Conservation (phyloP, 441 rosid genomes). For the Mallotus repandus region DNA sequence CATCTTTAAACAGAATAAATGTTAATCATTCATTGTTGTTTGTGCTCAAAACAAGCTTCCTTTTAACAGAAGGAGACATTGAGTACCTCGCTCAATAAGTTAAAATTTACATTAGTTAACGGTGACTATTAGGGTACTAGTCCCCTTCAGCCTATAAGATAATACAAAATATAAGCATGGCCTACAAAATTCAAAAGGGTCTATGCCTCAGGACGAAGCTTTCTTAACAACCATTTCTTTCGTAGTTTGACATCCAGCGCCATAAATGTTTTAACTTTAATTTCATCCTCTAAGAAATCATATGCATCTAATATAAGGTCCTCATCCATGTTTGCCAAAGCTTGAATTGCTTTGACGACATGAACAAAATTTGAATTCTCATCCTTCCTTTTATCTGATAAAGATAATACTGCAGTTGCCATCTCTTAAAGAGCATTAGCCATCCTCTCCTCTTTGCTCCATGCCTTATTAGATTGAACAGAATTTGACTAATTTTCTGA, state of each 20-base stretch:
- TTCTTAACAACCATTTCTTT: slow-evolving; percentile 75
- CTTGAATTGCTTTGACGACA: slow-evolving; percentile 64
- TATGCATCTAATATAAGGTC: slow-evolving; percentile 85
- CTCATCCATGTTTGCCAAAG: slow-evolving; percentile 74
- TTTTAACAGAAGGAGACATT: not conserved
- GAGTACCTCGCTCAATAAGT: not conserved
- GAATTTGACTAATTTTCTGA: slow-evolving; percentile 35
- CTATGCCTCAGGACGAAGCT: slow-evolving; percentile 53
- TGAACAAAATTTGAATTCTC: slow-evolving; percentile 29
- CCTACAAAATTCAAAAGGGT: not conserved
- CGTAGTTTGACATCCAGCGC: slow-evolving; percentile 68
- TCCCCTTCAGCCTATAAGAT: not conserved
- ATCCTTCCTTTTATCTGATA: slow-evolving; percentile 30
- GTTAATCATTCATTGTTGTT: not conserved
- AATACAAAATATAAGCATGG: not conserved
- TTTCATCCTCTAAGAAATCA: slow-evolving; percentile 77
- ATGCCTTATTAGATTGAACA: slow-evolving; percentile 37
- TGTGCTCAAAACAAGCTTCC: too few species aligned
- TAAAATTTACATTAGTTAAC: not conserved
- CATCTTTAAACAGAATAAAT: not conserved
- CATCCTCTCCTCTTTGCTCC: slow-evolving; percentile 35
- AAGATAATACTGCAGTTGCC: slow-evolving; percentile 37
- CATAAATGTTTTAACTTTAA: slow-evolving; percentile 72
- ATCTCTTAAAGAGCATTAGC: slow-evolving; percentile 29
- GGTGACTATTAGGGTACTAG: not conserved